Conservation (phyloP, 805 yeast species). For the Metschnikowia reukaufii region DNA sequence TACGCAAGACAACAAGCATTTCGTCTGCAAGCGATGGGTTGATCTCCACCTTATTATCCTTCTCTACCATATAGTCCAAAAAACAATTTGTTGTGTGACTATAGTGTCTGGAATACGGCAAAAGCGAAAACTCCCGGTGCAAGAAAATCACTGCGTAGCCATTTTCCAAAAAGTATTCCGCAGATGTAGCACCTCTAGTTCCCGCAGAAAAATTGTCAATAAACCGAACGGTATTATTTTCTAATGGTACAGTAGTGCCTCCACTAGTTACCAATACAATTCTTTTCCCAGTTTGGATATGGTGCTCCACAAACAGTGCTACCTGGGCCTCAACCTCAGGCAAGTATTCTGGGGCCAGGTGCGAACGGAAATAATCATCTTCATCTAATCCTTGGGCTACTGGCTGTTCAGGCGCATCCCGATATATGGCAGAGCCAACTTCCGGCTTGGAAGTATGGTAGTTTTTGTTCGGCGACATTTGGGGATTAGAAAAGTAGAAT, state of each 20-base stretch:
- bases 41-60: constrained; percentile 58
- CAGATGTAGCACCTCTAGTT: constrained; percentile 94
- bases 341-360: constrained; percentile 73
- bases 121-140: constrained; percentile 86
- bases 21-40: constrained; percentile 57
- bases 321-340: constrained; percentile 59
- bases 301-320: constrained; percentile 58
- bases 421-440: constrained; percentile 71
- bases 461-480: constrained; percentile 12
- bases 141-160: constrained; percentile 92
- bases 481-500: neutral
- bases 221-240: constrained; percentile 93
- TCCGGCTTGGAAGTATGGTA: constrained; percentile 67
- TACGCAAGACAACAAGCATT: constrained; percentile 59
- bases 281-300: constrained; percentile 44
- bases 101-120: constrained; percentile 91
- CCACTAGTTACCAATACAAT: constrained; percentile 91
- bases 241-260: constrained; percentile 97
- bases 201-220: constrained; percentile 98
- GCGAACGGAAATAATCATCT: constrained; percentile 69
- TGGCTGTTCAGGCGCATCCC: constrained; percentile 72
- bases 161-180: constrained; percentile 81
- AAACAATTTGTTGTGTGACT: constrained; percentile 83
- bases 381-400: constrained; percentile 75
- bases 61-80: constrained; percentile 73